Conservation (phyloP, 106 monocot genomes). For the Dendrobium officinale region DNA sequence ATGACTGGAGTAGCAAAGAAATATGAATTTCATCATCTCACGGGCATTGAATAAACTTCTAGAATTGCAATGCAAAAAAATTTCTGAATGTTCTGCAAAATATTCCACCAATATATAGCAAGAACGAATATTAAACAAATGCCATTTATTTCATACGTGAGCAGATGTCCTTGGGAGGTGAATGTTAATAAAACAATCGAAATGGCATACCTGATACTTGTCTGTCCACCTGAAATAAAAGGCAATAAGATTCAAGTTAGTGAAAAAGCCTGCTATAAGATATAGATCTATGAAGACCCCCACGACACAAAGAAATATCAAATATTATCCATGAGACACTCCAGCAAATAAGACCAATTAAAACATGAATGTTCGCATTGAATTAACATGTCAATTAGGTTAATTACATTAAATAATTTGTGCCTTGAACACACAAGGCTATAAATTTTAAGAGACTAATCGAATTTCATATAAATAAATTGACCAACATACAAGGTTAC, state of each 20-base stretch:
- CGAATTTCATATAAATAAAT: not conserved
- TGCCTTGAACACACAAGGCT: not conserved
- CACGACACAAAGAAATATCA: not conserved
- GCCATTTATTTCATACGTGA: not conserved
- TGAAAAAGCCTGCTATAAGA: not conserved
- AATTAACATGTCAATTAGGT: not conserved
- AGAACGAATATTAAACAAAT: not conserved
- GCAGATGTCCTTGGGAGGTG: not conserved
- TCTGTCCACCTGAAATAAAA: conserved; percentile 63
- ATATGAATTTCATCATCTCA: not conserved
- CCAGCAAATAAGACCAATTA: not conserved
- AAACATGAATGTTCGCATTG: not conserved
- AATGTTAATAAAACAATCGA: not conserved
- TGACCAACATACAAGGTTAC: not conserved
- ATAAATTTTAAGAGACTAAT: not conserved
- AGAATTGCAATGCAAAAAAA: not conserved
- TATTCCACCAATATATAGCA: not conserved
- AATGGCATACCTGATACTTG: conserved; percentile 62
- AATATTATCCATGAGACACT: not conserved
- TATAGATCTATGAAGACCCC: not conserved
- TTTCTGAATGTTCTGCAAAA: not conserved
- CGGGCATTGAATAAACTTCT: not conserved
- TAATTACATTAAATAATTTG: not conserved
- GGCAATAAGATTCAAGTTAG: conserved; percentile 16
- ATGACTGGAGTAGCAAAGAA: not conserved